Evolutionary conservation across 495 filamentous ascomycete species (phyloP).

Genomic region (Daldinia decipiens): DNA sequence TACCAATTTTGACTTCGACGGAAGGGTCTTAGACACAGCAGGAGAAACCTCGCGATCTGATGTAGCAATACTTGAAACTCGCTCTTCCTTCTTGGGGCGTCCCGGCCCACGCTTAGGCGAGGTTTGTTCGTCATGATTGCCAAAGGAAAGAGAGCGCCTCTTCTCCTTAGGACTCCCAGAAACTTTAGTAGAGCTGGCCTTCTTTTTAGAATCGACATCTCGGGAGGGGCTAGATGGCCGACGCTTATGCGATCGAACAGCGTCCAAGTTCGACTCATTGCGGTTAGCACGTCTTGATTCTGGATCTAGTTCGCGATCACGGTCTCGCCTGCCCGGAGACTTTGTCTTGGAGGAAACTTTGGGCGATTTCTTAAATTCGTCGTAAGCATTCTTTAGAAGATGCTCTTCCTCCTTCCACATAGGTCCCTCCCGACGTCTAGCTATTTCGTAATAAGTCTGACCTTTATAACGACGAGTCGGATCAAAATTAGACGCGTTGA

Average conservation of each 20-base stretch:
- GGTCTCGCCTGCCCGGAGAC: constrained; percentile 64
- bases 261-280: constrained; percentile 57
- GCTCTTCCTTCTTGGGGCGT: constrained; percentile 61
- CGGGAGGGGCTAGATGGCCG: constrained; percentile 60
- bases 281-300: constrained; percentile 61
- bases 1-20: constrained; percentile 55
- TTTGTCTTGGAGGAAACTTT: constrained; percentile 53
- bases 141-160: constrained; percentile 51
- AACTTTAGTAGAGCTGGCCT: constrained; percentile 45
- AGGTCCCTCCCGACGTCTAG: constrained; percentile 80
- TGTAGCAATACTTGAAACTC: constrained; percentile 54
- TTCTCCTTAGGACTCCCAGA: constrained; percentile 57
- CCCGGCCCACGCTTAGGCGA: constrained; percentile 61
- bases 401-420: constrained; percentile 90
- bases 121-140: constrained; percentile 53
- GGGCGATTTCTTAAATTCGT: constrained; percentile 65
- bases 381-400: constrained; percentile 81
- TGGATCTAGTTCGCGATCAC: constrained; percentile 66
- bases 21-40: constrained; percentile 52
- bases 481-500: constrained; percentile 81
- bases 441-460: constrained; percentile 84
- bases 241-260: constrained; percentile 55
- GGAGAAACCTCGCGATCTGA: constrained; percentile 66
- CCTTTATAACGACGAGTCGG: constrained; percentile 76
- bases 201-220: constrained; percentile 54